Evolutionary conservation across 805 yeast genomes (phyloP).

Genomic region (Yamadazyma laniorum): DNA sequence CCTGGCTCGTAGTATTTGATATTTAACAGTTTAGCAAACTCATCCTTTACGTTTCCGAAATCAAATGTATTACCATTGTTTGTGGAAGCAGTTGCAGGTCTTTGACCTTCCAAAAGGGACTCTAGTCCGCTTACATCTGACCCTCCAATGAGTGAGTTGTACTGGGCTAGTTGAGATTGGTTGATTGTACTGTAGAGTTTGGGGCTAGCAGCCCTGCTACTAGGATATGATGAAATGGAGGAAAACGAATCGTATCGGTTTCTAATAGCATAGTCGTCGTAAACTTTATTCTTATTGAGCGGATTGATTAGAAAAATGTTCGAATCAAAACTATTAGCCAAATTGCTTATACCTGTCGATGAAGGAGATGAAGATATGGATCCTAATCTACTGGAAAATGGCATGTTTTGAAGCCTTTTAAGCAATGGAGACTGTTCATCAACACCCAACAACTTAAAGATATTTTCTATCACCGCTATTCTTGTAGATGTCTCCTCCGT

Average conservation of each 20-base stretch:
- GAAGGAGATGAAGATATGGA: constrained; percentile 30
- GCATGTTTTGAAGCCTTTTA: constrained; percentile 11
- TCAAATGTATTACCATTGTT: constrained; percentile 5
- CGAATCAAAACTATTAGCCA: constrained; percentile 16
- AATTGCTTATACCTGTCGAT: constrained; percentile 25
- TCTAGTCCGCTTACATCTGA: constrained; percentile 2
- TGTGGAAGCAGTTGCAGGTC: constrained; percentile 6
- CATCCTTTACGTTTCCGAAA: constrained; percentile 34
- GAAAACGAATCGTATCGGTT: constrained; percentile 17
- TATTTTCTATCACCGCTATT: constrained; percentile 65
- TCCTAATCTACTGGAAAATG: constrained; percentile 20
- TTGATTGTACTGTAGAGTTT: constrained; percentile 33
- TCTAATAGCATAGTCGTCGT: constrained; percentile 15
- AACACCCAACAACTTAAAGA: constrained; percentile 68
- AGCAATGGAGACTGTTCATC: constrained; percentile 23
- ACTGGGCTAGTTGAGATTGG: constrained; percentile 16
- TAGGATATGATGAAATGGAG: constrained; percentile 12
- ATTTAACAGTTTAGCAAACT: constrained; percentile 59
- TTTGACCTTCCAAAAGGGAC: constrained; percentile 2
- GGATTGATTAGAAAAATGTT: constrained; percentile 6
- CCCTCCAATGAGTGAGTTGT: constrained; percentile 8
- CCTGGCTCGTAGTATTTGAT: constrained; percentile 54
- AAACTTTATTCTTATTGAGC: constrained; percentile 12
- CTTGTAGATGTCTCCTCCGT: constrained; percentile 66
- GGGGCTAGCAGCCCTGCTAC: constrained; percentile 17